Percentiles rank a stretch among this genome's conserved stretches.
These are phyloP conservation scores for Colletotrichum sp. DNA, from an alignment of 2,329 filamentous ascomycete genomes.

Conservation along the genomic window DNA sequence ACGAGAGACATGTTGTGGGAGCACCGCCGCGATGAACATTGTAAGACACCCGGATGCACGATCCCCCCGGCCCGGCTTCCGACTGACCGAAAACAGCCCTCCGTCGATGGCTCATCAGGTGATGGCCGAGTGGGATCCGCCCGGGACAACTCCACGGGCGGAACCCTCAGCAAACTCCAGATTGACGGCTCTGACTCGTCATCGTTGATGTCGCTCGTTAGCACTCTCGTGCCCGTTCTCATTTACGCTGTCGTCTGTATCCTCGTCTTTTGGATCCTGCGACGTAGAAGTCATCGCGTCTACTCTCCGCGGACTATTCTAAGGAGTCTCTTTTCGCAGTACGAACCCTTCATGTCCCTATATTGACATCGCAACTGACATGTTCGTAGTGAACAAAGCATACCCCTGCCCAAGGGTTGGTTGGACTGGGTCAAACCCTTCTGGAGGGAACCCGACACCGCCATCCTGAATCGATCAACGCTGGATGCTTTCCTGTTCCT, in stretches of 20 bases:
- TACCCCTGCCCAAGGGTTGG: slow-evolving; percentile 59
- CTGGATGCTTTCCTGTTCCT: slow-evolving; percentile 92
- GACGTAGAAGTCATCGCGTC: slow-evolving; percentile 54
- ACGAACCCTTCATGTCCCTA: slow-evolving; percentile 26
- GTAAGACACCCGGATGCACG: not conserved
- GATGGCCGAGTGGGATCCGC: slow-evolving; percentile 50
- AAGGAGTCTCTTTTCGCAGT: slow-evolving; percentile 55
- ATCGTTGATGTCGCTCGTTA: slow-evolving; percentile 46
- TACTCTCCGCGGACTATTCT: slow-evolving; percentile 62
- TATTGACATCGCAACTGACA: not conserved
- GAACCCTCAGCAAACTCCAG: slow-evolving; percentile 39
- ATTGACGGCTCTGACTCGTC: slow-evolving; percentile 40
- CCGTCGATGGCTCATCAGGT: slow-evolving; percentile 15
- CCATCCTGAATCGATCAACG: slow-evolving; percentile 87
- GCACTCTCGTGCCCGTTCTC: slow-evolving; percentile 59
- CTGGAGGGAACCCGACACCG: slow-evolving; percentile 74
- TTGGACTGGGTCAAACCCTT: slow-evolving; percentile 73
- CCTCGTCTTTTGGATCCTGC: slow-evolving; percentile 54
- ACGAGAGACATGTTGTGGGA: not conserved
- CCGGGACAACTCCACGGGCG: slow-evolving; percentile 43
- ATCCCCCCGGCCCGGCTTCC: not conserved
- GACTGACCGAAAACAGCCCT: not conserved
- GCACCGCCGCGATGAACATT: not conserved
- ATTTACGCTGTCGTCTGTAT: slow-evolving; percentile 54
- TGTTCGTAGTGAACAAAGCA: slow-evolving; percentile 8